A percentile compares a stretch with the other conserved stretches of the same genome.
These are phyloP conservation scores for Geotrichum carabidarum DNA, from an alignment of 1,139 yeast genomes.

Conservation along the genomic window DNA sequence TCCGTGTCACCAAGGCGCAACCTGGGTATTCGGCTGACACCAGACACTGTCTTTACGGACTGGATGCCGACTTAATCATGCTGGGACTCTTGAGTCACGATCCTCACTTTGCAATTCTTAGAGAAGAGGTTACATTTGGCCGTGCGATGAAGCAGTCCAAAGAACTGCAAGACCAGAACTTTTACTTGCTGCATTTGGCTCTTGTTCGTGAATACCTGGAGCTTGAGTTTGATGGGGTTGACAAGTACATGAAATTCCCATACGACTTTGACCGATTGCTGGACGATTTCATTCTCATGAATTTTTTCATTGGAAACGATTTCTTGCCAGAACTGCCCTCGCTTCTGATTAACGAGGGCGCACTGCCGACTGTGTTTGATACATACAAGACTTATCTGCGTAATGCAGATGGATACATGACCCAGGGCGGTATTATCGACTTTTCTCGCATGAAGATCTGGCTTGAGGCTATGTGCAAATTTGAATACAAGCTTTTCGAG, in stretches of 20 bases:
- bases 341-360: constrained; percentile 88
- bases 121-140: constrained; percentile 96
- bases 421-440: constrained; percentile 76
- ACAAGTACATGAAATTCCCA: constrained; percentile 53
- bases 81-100: constrained; percentile 93
- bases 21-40: constrained; percentile 85
- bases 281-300: constrained; percentile 87
- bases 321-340: constrained; percentile 97
- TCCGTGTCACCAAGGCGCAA: constrained; percentile 78
- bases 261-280: constrained; percentile 83
- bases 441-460: constrained; percentile 65
- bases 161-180: constrained; percentile 68
- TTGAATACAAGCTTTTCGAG: constrained; percentile 51
- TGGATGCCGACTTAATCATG: constrained; percentile 96
- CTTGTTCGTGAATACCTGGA: constrained; percentile 86
- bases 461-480: constrained; percentile 78
- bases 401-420: constrained; percentile 76
- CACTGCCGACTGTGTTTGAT: constrained; percentile 81
- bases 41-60: constrained; percentile 89
- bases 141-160: constrained; percentile 44
- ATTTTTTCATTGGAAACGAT: constrained; percentile 96
- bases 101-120: constrained; percentile 86
- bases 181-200: constrained; percentile 76
- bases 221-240: constrained; percentile 73
- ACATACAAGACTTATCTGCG: constrained; percentile 79